These are phyloP conservation scores for Ogataea salicorniae DNA, from an alignment of 805 yeast genomes.

Conservation along the genomic window DNA sequence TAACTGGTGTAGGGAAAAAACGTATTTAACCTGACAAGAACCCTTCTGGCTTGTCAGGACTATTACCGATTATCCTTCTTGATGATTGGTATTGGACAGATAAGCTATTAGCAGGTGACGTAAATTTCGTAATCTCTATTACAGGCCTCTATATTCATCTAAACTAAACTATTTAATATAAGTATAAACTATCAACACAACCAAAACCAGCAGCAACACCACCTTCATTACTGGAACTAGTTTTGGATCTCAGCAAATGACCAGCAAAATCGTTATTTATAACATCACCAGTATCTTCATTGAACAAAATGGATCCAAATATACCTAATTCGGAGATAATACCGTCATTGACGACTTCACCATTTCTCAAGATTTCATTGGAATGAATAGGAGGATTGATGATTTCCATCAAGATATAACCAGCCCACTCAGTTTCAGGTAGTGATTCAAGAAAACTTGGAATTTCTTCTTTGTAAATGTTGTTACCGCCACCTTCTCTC, in stretches of 20 bases:
- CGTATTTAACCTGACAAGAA: no score
- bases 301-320: slow-evolving; percentile 78
- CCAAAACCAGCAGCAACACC: slow-evolving; percentile 99
- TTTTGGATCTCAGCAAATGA: slow-evolving; percentile 82
- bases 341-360: slow-evolving; percentile 59
- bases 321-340: slow-evolving; percentile 88
- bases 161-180: slow-evolving; percentile 31
- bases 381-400: slow-evolving; percentile 68
- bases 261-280: slow-evolving; percentile 69
- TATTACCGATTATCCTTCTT: no score
- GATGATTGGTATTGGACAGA: no score
- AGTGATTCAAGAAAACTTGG: slow-evolving; percentile 61
- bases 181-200: slow-evolving; percentile 79
- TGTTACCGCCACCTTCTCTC: slow-evolving; percentile 98
- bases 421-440: slow-evolving; percentile 75
- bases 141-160: not conserved
- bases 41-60: no score
- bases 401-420: slow-evolving; percentile 89
- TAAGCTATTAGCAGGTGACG: no score
- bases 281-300: slow-evolving; percentile 54
- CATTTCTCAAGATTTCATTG: slow-evolving; percentile 69
- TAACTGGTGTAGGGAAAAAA: no score
- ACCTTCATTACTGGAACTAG: slow-evolving; percentile 87
- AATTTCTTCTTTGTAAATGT: slow-evolving; percentile 81
- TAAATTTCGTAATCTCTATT: no score